phyloP scores from a whole-genome alignment of 2,329 filamentous ascomycete species.

The Magnaporthiopsis incrustans region DNA sequence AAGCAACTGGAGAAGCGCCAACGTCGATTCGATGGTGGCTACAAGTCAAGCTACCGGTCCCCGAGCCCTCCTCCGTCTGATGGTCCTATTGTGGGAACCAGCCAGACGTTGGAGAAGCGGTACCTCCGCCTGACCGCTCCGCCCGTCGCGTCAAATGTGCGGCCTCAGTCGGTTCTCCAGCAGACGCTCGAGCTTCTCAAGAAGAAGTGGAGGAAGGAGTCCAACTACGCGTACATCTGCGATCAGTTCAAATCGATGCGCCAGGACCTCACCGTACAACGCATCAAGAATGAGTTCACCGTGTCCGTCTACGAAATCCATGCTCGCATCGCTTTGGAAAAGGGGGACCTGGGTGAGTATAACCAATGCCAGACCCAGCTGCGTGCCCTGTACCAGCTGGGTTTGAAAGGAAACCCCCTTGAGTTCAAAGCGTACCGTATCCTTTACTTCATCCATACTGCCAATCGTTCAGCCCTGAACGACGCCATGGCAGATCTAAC shows the following conservation, averaged over 20 bases:
- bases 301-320: slow-evolving; percentile 96
- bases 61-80: slow-evolving; percentile 48
- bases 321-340: slow-evolving; percentile 93
- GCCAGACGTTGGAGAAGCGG: slow-evolving; percentile 78
- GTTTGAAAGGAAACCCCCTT: slow-evolving; percentile 78
- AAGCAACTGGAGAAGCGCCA: slow-evolving; percentile 81
- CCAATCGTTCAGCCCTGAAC: slow-evolving; percentile 96
- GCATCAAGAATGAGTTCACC: slow-evolving; percentile 93
- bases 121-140: slow-evolving; percentile 91
- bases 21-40: slow-evolving; percentile 71
- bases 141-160: slow-evolving; percentile 81
- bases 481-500: slow-evolving; percentile 99
- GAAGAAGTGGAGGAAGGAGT: slow-evolving; percentile 88
- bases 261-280: slow-evolving; percentile 96
- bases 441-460: slow-evolving; percentile 97
- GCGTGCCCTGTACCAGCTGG: slow-evolving; percentile 80
- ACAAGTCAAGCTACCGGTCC: slow-evolving; percentile 46
- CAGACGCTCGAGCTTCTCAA: slow-evolving; percentile 84
- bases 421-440: slow-evolving; percentile 99
- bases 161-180: slow-evolving; percentile 70
- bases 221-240: slow-evolving; percentile 96
- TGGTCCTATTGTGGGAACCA: slow-evolving; percentile 78
- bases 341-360: slow-evolving; percentile 99
- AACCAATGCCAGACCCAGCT: slow-evolving; percentile 99
- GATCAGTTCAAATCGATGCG: slow-evolving; percentile 98